Evolutionary conservation across 2,329 filamentous ascomycete species (phyloP), one percentile per base, ranked within the genome.

Genomic region (Beauveria varroae): DNA sequence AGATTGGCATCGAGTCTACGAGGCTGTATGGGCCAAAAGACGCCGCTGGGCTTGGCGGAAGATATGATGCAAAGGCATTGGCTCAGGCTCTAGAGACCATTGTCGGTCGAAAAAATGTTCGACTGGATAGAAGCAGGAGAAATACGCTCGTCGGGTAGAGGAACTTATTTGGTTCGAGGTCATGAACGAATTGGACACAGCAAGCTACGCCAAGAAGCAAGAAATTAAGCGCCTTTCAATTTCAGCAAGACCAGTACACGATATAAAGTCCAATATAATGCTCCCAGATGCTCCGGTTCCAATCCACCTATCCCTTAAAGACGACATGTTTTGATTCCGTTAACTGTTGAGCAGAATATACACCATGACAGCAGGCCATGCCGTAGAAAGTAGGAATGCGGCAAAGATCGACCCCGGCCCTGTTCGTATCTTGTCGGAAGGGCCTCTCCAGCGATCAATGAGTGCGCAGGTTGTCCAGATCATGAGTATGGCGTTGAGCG

Each of bases 1-100:
- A 75, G 20, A 72, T 92, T 64, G 92, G 92, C 0, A 90, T 98
- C 46, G 88, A 92, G 68, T 86, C 86, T 18, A 82, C 96, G 16
- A 81, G 86, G 60, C 78, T 96, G 1, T 93, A 95, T 70, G 92
- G 91, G 2, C 82, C 87, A 41, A 85, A 79, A 53, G 77, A 74
- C 9, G 72, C 72, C 30, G 46, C 64, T 1, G 72, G 72, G 0
- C 72, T 69, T 28, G 81, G 80, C 50, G 80, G 80, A 8, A 79
- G 83, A 62, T 96, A 96, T 73, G 93, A 97, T 73, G 81, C 86
- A 60, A 86, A 82, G 58, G 92, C 86, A 0, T 73, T 97, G 64
- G 79, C 81, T 3, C 88, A 91, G 71, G 89, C 90, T 1, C 74
- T 97, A 47, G 88, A 92, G 73, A 86, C 87, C 0, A 87, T 96